Percentiles rank a stretch among this genome's conserved stretches.
These are phyloP conservation scores for Backusella sp. DNA, from an alignment of 192 early-diverging fungal species.

Conservation along the genomic window DNA sequence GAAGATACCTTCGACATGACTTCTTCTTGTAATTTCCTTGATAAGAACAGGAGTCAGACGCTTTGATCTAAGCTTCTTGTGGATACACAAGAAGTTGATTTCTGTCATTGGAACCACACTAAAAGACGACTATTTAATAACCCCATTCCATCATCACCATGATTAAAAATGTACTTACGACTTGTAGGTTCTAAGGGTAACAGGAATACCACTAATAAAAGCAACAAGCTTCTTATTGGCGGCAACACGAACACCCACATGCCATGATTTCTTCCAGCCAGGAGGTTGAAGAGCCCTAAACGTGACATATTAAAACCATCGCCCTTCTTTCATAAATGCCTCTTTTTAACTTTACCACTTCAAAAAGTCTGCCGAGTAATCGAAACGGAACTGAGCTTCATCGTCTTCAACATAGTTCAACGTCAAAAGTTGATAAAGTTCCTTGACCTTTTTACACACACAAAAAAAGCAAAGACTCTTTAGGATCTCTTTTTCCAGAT, in stretches of 20 bases:
- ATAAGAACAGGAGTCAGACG: conserved; percentile 95
- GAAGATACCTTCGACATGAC: conserved; percentile 91
- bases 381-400: conserved; percentile 95
- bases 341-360: conserved; percentile 63
- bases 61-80: conserved; percentile 94
- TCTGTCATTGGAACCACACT: conserved; percentile 77
- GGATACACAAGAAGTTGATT: conserved; percentile 97
- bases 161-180: conserved; percentile 43
- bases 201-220: conserved; percentile 94
- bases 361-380: conserved; percentile 91
- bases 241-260: conserved; percentile 87
- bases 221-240: conserved; percentile 83
- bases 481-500: neutral
- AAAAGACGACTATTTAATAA: neutral
- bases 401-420: conserved; percentile 98
- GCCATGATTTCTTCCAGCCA: conserved; percentile 86
- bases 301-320: neutral
- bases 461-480: neutral
- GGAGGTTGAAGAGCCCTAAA: conserved; percentile 89
- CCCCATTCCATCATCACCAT: neutral
- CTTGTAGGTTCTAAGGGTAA: conserved; percentile 69
- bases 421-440: conserved; percentile 87
- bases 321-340: neutral
- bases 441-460: conserved; percentile 55
- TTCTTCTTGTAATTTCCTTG: conserved; percentile 94